These are phyloP conservation scores for Triangularia verruculosa DNA, from an alignment of 2,329 filamentous ascomycete species.

Conservation along the genomic window DNA sequence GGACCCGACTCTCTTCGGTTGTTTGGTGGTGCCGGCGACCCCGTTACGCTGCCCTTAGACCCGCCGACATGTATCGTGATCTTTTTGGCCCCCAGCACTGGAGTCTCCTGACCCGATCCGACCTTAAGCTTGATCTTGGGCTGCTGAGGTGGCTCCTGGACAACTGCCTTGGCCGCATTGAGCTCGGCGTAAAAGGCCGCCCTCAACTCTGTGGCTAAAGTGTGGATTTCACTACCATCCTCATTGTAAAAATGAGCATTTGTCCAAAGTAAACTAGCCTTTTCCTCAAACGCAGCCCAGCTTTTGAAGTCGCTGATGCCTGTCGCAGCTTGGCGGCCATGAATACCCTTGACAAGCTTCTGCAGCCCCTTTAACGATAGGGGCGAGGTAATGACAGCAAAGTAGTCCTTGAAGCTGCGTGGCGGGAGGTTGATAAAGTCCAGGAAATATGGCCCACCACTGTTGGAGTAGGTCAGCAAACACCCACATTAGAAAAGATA, in stretches of 20 bases:
- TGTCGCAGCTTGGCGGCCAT: slow-evolving; percentile 64
- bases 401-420: slow-evolving; percentile 78
- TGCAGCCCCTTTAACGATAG: slow-evolving; percentile 74
- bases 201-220: slow-evolving; percentile 75
- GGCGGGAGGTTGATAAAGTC: slow-evolving; percentile 78
- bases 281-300: slow-evolving; percentile 79
- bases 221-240: slow-evolving; percentile 81
- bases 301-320: slow-evolving; percentile 68
- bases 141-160: slow-evolving; percentile 64
- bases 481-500: neutral
- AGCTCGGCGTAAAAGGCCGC: slow-evolving; percentile 69
- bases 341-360: slow-evolving; percentile 71
- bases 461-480: slow-evolving; percentile 20
- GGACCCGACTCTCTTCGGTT: slow-evolving; percentile 34
- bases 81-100: slow-evolving; percentile 51
- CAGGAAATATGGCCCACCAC: slow-evolving; percentile 66
- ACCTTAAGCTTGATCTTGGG: slow-evolving; percentile 81
- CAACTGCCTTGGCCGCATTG: slow-evolving; percentile 67
- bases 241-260: slow-evolving; percentile 91
- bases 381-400: slow-evolving; percentile 76
- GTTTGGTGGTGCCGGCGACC: slow-evolving; percentile 50
- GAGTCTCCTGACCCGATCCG: slow-evolving; percentile 45
- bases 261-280: slow-evolving; percentile 76
- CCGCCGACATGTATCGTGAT: slow-evolving; percentile 70
- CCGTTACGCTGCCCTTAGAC: slow-evolving; percentile 49